Conservation (phyloP, 75 land plant species). For the Pinus tabuliformis region DNA sequence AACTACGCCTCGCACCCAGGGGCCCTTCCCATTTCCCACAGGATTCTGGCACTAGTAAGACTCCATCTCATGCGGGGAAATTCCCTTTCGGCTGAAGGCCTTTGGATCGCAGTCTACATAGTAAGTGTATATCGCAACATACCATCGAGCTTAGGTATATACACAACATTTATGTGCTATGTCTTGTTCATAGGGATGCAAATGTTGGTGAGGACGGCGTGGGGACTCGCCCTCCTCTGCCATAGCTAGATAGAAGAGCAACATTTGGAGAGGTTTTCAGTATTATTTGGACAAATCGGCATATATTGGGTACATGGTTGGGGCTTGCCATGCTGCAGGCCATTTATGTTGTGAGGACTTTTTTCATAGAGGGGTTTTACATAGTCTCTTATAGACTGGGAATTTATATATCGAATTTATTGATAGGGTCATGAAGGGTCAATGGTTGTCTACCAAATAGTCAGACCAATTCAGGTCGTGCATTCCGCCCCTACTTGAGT, state of each 20-base stretch:
- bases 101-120: neutral
- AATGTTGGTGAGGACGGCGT: neutral
- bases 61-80: neutral
- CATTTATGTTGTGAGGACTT: slow-evolving; percentile 47
- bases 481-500: slow-evolving; percentile 59
- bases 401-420: neutral
- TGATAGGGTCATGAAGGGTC: slow-evolving; percentile 36
- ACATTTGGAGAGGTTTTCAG: slow-evolving; percentile 43
- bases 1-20: no score
- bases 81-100: neutral
- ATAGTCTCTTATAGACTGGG: slow-evolving; percentile 69
- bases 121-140: no score
- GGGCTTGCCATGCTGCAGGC: slow-evolving; percentile 17
- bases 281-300: slow-evolving; percentile 59
- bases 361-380: slow-evolving; percentile 57
- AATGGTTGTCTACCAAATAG: slow-evolving; percentile 33
- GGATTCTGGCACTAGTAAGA: neutral
- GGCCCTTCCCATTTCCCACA: no score
- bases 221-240: slow-evolving; percentile 9
- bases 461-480: slow-evolving; percentile 64
- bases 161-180: neutral
- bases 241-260: slow-evolving; percentile 16
- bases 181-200: slow-evolving; percentile 5
- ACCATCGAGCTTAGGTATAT: no score
- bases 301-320: slow-evolving; percentile 42